phyloP scores from a whole-genome alignment of 495 filamentous ascomycete species.

The Tuber indicum region DNA sequence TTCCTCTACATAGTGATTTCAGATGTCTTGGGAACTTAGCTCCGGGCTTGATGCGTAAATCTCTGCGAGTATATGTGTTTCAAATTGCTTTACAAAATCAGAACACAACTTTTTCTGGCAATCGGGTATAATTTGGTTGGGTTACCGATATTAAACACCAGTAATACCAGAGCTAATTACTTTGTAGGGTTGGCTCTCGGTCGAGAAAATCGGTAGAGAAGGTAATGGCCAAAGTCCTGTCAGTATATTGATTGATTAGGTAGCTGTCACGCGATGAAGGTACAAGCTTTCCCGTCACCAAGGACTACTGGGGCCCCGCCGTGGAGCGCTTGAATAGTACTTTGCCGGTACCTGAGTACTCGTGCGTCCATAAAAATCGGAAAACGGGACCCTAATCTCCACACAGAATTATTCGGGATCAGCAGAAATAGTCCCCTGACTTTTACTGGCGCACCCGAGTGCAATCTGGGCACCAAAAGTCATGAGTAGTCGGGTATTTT shows the following conservation, averaged over 20 bases:
- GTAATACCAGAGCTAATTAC: no score
- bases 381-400: no score
- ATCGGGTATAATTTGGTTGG: background rate
- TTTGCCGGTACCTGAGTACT: no score
- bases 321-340: no score
- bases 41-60: background rate
- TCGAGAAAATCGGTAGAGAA: background rate
- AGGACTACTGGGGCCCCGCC: background rate
- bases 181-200: background rate
- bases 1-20: background rate
- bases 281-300: background rate
- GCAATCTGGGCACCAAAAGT: no score
- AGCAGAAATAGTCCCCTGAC: no score
- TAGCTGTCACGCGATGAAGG: no score
- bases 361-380: no score
- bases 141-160: background rate
- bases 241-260: no score
- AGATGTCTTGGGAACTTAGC: background rate
- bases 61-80: background rate
- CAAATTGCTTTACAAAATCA: background rate
- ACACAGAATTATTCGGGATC: no score
- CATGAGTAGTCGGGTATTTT: no score
- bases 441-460: no score
- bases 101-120: background rate
- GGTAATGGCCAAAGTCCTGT: background rate